Percentiles rank a stretch among this genome's conserved stretches.
Conservation (phyloP, 106 monocot genomes). For the Dendrobium chrysotoxum region DNA sequence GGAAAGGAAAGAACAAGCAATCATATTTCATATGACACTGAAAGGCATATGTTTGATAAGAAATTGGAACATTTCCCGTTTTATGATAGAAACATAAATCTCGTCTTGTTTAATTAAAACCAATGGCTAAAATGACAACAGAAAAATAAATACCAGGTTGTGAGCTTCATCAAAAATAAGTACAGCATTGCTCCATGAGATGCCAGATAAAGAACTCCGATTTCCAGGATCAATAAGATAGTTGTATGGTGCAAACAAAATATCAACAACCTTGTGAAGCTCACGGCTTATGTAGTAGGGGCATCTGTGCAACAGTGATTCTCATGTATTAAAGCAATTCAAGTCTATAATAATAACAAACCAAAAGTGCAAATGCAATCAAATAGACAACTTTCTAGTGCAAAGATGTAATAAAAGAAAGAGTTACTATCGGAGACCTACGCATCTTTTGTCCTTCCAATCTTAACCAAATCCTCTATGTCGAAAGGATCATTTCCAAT, state of each 20-base stretch:
- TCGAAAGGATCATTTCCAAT: slow-evolving; percentile 88
- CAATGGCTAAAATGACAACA: background rate
- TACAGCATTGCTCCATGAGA: slow-evolving; percentile 77
- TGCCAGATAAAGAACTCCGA: slow-evolving; percentile 65
- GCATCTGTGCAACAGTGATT: slow-evolving; percentile 49
- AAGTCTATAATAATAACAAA: background rate
- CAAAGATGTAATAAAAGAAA: background rate
- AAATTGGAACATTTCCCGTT: background rate
- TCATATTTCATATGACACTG: background rate
- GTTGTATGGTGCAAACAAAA: slow-evolving; percentile 96
- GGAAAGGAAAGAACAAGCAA: background rate
- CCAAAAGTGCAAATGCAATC: slow-evolving; percentile 1
- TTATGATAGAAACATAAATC: background rate
- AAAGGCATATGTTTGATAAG: background rate
- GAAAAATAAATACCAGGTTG: slow-evolving; percentile 60
- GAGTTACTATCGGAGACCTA: slow-evolving; percentile 35
- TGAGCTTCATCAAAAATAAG: slow-evolving; percentile 99
- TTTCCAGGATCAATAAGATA: slow-evolving; percentile 94
- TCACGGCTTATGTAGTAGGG: slow-evolving; percentile 93
- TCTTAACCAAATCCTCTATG: slow-evolving; percentile 89
- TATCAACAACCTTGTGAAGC: slow-evolving; percentile 77
- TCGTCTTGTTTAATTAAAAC: background rate
- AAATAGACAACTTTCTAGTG: background rate
- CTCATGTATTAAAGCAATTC: slow-evolving; percentile 4
- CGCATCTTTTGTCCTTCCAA: slow-evolving; percentile 68